Evolutionary conservation across 2,329 filamentous ascomycete genomes (phyloP), one percentile per base, ranked within the genome.

Genomic region (Pseudogymnoascus verrucosus): DNA sequence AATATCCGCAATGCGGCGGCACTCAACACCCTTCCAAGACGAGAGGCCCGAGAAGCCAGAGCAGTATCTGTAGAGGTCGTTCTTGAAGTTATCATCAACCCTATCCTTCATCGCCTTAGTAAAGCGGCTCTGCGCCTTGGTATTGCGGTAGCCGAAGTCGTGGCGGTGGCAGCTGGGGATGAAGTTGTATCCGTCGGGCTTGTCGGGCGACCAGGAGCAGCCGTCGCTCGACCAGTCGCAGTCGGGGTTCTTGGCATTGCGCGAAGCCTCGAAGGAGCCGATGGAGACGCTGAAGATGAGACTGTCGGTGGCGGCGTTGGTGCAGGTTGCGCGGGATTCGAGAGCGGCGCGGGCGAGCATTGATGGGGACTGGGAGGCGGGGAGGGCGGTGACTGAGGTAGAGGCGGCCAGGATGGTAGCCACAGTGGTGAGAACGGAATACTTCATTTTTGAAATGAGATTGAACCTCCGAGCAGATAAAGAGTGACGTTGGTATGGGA

Each of bases 81-180:
- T 67, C 68, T 76, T 77, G 69, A 85, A 84, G n/a, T 81, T 79
- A 59, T 71, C 68, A 61, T 85, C 82, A 44, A 85, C 79, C 4
- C 66, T 71, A n/a, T 70, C 62, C 69, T 79, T 80, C 62, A 71
- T 73, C 5, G 66, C 70, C 5, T 73, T 70, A 2, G 75, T 78
- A 70, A 84, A 82, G 2, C 82, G 77, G 1, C 62, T 71, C 68
- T 84, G 81, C 1, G 62, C 64, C 61, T 80, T 79, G 70, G 78
- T 84, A 73, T 85, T 85, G 16, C 76, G 73, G 69, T 82, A 82
- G 1, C 81, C 82, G 70, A 85, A 85, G 68, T 85, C 83, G 65
- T 85, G 82, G 5, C 83, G 80, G 64, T 80, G 71, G 74, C 81
- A 83, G 11, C 76, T 77, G 0, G 75, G 76, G 2, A 72, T 23